A percentile compares a stretch with the other conserved stretches of the same genome.
Evolutionary conservation across 163 green algal genomes (phyloP).

Genomic region (Prototheca stagnorum): DNA sequence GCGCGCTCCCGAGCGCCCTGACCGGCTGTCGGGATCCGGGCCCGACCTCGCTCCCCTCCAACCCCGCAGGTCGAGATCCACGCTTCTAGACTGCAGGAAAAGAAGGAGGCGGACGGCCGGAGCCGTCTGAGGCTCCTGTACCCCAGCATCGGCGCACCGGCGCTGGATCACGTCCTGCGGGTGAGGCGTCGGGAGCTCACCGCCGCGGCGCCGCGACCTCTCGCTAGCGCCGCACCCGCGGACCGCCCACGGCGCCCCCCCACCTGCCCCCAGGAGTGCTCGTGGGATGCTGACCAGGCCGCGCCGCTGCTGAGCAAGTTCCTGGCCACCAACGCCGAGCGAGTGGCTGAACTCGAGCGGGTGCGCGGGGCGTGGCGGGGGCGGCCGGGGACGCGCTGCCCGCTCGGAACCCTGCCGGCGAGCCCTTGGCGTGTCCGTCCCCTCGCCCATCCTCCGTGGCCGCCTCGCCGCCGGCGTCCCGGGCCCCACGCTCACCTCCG

Average conservation of each 20-base stretch:
- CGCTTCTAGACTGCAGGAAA: background rate
- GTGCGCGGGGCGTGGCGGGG: no score
- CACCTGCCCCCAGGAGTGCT: conserved; percentile 36
- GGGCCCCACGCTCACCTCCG: no score
- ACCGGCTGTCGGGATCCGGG: no score
- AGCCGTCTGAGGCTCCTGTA: background rate
- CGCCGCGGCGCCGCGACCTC: background rate
- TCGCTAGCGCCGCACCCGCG: conserved; percentile 12
- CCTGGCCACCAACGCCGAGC: conserved; percentile 17
- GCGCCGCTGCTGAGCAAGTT: conserved; percentile 42
- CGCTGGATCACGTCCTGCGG: conserved; percentile 45
- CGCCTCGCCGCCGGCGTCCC: no score
- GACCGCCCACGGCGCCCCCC: conserved; percentile 6
- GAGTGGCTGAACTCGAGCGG: conserved; percentile 31
- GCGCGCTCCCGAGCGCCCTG: no score
- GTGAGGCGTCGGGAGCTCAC: conserved; percentile 40
- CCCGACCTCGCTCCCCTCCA: no score
- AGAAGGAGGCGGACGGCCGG: background rate
- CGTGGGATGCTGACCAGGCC: conserved; percentile 47
- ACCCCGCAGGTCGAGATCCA: no score
- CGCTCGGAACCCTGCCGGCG: background rate
- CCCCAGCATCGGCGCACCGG: background rate
- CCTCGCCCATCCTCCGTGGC: background rate
- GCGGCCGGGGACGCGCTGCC: background rate
- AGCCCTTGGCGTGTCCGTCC: background rate